A percentile compares a stretch with the other conserved stretches of the same genome.
These are phyloP conservation scores for Acer campestre DNA, from an alignment of 345 rosid species.

Conservation along the genomic window DNA sequence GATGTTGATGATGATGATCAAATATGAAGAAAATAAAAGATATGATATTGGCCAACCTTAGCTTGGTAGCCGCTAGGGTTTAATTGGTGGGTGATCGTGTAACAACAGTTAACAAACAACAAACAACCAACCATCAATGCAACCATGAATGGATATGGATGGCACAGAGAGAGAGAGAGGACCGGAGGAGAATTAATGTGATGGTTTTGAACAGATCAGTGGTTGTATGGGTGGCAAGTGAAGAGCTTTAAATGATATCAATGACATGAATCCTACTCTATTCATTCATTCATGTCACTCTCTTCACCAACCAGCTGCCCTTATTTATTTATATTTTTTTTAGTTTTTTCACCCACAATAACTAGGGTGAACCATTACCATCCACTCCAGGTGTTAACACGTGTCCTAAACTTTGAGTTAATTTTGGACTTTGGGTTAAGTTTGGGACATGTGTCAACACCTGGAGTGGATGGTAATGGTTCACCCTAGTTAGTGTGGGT, in stretches of 20 bases:
- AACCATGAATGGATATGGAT: background rate
- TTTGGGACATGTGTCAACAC: too few relatives aligned
- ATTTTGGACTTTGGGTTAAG: too few relatives aligned
- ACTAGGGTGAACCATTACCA: too few relatives aligned
- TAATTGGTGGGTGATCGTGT: background rate
- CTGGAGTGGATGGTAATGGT: too few relatives aligned
- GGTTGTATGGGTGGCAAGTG: constrained; percentile 29
- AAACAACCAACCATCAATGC: constrained; percentile 45
- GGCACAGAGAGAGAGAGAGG: background rate
- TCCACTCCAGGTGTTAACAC: too few relatives aligned
- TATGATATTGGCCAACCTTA: background rate
- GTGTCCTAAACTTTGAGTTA: too few relatives aligned
- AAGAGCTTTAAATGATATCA: constrained; percentile 37
- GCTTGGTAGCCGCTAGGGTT: background rate
- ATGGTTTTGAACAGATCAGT: constrained; percentile 7
- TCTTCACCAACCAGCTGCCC: background rate
- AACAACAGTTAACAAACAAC: constrained; percentile 31
- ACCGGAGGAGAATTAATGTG: constrained; percentile 13
- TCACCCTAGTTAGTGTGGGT: too few relatives aligned
- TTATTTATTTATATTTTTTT: too few relatives aligned
- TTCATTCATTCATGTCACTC: too few relatives aligned
- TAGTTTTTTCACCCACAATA: too few relatives aligned
- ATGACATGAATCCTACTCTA: too few relatives aligned
- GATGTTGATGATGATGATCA: background rate
- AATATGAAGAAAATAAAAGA: background rate